These are phyloP conservation scores for Cystobasidiaceae sp. DNA, from an alignment of 1,284 basidiomycete species.

Conservation along the genomic window DNA sequence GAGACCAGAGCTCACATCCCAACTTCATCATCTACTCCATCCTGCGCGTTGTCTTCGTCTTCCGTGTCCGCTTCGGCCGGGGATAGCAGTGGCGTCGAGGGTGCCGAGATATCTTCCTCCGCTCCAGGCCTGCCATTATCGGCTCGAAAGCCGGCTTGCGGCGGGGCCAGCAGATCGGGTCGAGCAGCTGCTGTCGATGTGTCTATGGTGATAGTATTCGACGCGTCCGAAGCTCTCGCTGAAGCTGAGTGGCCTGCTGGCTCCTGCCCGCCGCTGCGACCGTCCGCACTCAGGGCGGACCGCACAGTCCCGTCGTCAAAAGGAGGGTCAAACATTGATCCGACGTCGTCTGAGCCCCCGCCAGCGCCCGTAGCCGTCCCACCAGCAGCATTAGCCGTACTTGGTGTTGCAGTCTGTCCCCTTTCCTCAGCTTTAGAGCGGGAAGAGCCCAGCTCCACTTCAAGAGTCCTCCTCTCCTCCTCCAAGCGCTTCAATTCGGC, in stretches of 20 bases:
- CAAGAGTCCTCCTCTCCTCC: not conserved
- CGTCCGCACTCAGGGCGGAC: no score
- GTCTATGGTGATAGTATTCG: no score
- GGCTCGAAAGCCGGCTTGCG: not conserved
- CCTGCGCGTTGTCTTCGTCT: constrained; percentile 29
- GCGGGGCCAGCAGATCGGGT: not conserved
- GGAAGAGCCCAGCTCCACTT: not conserved
- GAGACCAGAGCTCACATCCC: constrained; percentile 29
- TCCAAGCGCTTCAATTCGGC: not conserved
- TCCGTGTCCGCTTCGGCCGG: constrained; percentile 13
- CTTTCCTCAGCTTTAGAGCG: not conserved
- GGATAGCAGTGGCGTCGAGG: constrained; percentile 7
- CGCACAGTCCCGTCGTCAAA: not conserved
- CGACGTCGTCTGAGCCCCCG: no score
- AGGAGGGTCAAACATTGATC: no score
- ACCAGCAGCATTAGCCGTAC: not conserved
- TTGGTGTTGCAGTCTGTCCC: not conserved
- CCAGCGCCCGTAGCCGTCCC: not conserved
- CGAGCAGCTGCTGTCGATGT: not conserved
- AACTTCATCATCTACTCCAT: constrained; percentile 31
- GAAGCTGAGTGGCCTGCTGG: no score
- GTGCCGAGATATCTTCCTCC: constrained; percentile 7
- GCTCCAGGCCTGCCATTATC: not conserved
- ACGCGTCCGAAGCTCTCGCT: not conserved
- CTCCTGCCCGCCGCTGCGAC: no score